Base-by-base conservation (phyloP, 257 asterid genomes). In the Schizonepeta tenuifolia region DNA sequence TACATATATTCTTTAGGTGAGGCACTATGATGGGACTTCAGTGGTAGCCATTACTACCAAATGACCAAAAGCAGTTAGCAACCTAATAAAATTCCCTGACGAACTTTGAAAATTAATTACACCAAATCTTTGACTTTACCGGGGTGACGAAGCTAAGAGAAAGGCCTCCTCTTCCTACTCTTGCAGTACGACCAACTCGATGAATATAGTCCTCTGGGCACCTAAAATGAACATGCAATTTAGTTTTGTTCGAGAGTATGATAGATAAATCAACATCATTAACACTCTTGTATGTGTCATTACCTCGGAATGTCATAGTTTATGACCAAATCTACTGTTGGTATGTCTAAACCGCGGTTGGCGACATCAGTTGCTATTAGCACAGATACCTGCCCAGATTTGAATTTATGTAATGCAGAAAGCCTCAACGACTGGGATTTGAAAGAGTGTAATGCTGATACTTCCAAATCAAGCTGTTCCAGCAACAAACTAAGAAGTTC, bases 101-200 rank as follows among this genome's bases (percentile, higher is more conserved):
- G 56, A 47, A 24, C 44, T 38, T 13, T 1, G 31, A 21, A 40
- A 62, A 55, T 44, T 67, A 31, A 33, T 22, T 5, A 35, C 38
- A 51, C 24, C 40, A 5, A 12, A 75, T 9, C 50, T 56, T 44
- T 60, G 26, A 61, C 40, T 62, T 67, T 77, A 88, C 99, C 94
- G 86, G 88, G 65, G 96, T 90, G 41, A 92, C 75, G 78, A 95
- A 86, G 83, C 97, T 92, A 68, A 90, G 69, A 74, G 99, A 97
- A 72, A 90, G 88, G 44, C 97, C 99, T 22, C 94, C 98, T 81
- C 98, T 86, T 76, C 99, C 99, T 22, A 97, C 99, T 80, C 99
- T 95, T 28, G 99, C 99, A 67, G 99, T 95, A 78, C 99, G 98
- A 26, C 99, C 99, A 75, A 95, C 98, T 59, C 99, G 96, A 75